Conservation (phyloP, 768 basidiomycete genomes). For the Trametes elegans region DNA sequence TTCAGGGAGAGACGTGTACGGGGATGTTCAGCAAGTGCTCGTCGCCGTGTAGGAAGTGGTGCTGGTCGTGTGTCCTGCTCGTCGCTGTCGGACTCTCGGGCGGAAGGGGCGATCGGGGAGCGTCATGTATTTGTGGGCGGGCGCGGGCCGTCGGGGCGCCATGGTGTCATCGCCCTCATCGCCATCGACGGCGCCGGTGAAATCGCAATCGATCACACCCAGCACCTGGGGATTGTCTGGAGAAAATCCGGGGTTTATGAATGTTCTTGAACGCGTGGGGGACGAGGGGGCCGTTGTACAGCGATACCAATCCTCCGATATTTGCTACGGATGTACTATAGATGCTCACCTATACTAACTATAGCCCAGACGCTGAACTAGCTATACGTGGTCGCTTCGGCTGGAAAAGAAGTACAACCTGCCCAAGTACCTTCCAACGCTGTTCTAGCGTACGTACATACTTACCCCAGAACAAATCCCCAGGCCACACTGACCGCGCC, state of each 20-base stretch:
- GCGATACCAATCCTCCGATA: background rate
- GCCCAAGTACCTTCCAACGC: too few species aligned
- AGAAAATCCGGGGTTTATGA: constrained; percentile 1
- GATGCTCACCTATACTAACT: too few species aligned
- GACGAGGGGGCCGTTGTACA: background rate
- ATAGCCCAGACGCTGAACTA: too few species aligned
- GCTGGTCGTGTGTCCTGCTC: background rate
- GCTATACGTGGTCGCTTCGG: too few species aligned
- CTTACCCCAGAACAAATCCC: too few species aligned
- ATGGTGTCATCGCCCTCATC: background rate
- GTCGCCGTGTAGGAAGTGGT: background rate
- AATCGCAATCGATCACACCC: constrained; percentile 2
- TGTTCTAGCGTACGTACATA: too few species aligned
- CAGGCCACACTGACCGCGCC: too few species aligned
- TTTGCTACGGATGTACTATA: background rate
- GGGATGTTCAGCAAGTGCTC: too few species aligned
- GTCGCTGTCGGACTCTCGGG: too few species aligned
- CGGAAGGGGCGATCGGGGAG: background rate
- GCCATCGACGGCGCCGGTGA: background rate
- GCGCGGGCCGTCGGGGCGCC: constrained; percentile 8
- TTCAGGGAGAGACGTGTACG: background rate
- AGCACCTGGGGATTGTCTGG: too few species aligned
- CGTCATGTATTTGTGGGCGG: background rate
- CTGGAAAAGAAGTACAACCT: too few species aligned
- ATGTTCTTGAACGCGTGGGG: background rate